Conservation (phyloP, 2,329 filamentous ascomycete genomes). For the Leptographium wingfieldii region DNA sequence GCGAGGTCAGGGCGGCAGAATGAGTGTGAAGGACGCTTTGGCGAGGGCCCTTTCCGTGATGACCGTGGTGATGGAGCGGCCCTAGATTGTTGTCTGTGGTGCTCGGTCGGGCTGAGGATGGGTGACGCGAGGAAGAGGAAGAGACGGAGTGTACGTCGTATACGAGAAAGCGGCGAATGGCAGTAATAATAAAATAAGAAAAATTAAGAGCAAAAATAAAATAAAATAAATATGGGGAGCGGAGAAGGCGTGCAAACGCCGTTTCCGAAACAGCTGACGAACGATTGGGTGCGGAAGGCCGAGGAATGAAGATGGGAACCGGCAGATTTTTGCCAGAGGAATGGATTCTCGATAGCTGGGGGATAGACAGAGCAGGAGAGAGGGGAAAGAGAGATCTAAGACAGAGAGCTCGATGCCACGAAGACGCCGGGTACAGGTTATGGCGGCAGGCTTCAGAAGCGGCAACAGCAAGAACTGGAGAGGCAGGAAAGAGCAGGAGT, state of each 20-base stretch:
- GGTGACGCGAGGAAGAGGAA: background rate
- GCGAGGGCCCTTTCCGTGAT: background rate
- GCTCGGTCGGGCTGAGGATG: background rate
- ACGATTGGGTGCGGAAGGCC: background rate
- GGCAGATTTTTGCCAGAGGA: background rate
- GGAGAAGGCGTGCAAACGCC: background rate
- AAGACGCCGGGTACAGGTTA: background rate
- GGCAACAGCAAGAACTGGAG: background rate
- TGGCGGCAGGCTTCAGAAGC: background rate
- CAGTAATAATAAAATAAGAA: background rate
- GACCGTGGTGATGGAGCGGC: background rate
- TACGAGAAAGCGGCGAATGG: background rate
- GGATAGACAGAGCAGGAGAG: background rate
- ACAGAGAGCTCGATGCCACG: background rate
- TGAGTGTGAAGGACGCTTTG: background rate
- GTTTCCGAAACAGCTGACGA: background rate
- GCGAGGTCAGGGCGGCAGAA: background rate
- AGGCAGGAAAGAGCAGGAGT: background rate
- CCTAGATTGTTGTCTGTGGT: background rate
- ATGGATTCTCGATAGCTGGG: background rate
- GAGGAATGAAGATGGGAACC: background rate
- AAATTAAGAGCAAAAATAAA: background rate
- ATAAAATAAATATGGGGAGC: background rate
- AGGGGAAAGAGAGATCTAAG: background rate
- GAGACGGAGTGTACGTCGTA: background rate